These are phyloP conservation scores for Venturia asperata DNA, from an alignment of 2,329 filamentous ascomycete species.

Conservation along the genomic window DNA sequence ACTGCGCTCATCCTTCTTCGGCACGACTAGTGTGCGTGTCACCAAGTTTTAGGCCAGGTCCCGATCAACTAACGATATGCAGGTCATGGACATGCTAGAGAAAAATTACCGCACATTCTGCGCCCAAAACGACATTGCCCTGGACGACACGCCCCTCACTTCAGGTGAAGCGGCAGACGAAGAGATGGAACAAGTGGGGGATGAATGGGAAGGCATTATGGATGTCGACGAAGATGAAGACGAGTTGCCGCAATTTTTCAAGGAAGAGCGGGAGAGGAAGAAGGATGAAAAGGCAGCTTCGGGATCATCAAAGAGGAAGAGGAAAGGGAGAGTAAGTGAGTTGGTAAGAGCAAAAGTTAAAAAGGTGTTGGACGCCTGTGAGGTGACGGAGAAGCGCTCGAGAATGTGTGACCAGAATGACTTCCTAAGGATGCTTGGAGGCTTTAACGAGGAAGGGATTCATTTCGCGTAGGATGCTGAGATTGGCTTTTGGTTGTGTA, in stretches of 20 bases:
- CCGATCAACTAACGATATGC: too few relatives aligned
- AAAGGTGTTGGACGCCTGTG: constrained; percentile 71
- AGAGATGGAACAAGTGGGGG: constrained; percentile 45
- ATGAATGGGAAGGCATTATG: constrained; percentile 43
- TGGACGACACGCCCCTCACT: constrained; percentile 47
- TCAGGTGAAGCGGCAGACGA: constrained; percentile 29
- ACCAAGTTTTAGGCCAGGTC: too few relatives aligned
- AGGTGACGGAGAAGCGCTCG: constrained; percentile 71
- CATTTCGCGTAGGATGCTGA: constrained; percentile 62
- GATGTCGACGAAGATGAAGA: constrained; percentile 47
- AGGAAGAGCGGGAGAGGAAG: constrained; percentile 50
- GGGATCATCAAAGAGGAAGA: constrained; percentile 53
- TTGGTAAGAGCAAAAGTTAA: constrained; percentile 81
- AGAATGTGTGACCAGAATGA: constrained; percentile 89
- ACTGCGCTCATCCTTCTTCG: constrained; percentile 71
- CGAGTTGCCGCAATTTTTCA: constrained; percentile 78
- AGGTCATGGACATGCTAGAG: constrained; percentile 69
- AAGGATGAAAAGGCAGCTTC: constrained; percentile 49
- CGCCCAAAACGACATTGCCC: constrained; percentile 70
- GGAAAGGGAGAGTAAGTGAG: constrained; percentile 71
- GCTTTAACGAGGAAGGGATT: constrained; percentile 87
- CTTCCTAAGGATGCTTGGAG: constrained; percentile 72
- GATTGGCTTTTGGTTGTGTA: background rate
- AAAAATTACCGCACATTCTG: constrained; percentile 87
- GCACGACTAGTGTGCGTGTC: constrained; percentile 56